Percentiles rank a stretch among this genome's conserved stretches.
These are phyloP conservation scores for Starmerella powellii DNA, from an alignment of 805 yeast species.

Conservation along the genomic window DNA sequence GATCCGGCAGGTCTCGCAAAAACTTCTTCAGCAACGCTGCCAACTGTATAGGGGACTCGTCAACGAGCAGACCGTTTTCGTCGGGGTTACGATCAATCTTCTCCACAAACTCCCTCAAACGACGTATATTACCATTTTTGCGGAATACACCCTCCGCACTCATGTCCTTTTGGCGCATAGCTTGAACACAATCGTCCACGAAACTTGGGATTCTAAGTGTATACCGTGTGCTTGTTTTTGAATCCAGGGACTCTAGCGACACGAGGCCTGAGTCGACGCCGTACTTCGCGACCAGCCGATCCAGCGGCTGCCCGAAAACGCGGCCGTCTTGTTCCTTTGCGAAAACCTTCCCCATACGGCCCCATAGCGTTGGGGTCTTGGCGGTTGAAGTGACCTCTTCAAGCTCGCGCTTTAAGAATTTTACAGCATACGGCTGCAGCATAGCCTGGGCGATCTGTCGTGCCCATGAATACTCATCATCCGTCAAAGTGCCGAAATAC, in stretches of 20 bases:
- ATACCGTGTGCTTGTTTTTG: conserved; percentile 68
- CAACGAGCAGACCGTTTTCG: conserved; percentile 53
- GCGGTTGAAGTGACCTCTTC: conserved; percentile 5
- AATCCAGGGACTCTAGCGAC: conserved; percentile 4
- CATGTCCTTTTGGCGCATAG: conserved; percentile 82
- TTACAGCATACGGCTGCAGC: conserved; percentile 26
- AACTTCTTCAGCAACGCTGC: conserved; percentile 89
- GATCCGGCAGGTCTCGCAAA: conserved; percentile 84
- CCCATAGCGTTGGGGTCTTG: conserved; percentile 35
- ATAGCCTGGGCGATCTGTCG: conserved; percentile 43
- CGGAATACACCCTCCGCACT: conserved; percentile 92
- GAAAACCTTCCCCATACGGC: conserved; percentile 34
- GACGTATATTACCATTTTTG: conserved; percentile 86
- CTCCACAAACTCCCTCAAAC: conserved; percentile 59
- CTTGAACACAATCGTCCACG: conserved; percentile 72
- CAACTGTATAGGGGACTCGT: conserved; percentile 77
- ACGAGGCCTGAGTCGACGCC: conserved; percentile 69
- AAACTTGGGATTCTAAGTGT: conserved; percentile 68
- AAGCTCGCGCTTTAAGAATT: conserved; percentile 4
- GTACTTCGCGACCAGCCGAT: conserved; percentile 48
- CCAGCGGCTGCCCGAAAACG: conserved; percentile 73
- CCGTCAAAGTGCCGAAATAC: conserved; percentile 33
- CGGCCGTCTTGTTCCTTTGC: conserved; percentile 25
- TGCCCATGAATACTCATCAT: conserved; percentile 45
- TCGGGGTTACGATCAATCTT: conserved; percentile 63